These are phyloP conservation scores for Ilyonectria destructans DNA, from an alignment of 2,329 filamentous ascomycete genomes.

Conservation along the genomic window DNA sequence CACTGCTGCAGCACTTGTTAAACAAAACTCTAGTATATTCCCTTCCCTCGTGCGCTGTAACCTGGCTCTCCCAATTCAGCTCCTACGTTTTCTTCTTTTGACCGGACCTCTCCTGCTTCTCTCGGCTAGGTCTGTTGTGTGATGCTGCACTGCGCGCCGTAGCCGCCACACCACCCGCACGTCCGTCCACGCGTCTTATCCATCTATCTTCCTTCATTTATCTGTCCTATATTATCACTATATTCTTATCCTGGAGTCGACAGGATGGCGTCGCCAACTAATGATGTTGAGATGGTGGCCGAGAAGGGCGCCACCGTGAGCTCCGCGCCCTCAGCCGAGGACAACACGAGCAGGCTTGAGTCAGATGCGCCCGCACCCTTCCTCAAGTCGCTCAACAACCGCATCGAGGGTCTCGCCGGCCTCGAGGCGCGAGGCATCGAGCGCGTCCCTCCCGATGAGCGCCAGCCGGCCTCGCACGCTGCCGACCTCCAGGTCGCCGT, in stretches of 20 bases:
- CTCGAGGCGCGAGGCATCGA: constrained; percentile 60
- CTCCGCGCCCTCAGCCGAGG: constrained; percentile 30
- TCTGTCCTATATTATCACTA: constrained; percentile 3
- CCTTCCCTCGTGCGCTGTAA: background rate
- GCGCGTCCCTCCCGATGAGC: constrained; percentile 57
- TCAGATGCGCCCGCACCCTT: constrained; percentile 13
- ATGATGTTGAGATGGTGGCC: constrained; percentile 31
- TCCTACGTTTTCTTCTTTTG: background rate
- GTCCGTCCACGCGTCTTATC: constrained; percentile 9
- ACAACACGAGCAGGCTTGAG: constrained; percentile 14
- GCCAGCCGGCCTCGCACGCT: constrained; percentile 52
- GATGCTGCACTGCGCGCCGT: constrained; percentile 22
- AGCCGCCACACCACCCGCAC: constrained; percentile 23
- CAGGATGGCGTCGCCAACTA: constrained; percentile 25
- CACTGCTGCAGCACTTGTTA: constrained; percentile 6
- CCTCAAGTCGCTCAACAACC: constrained; percentile 37
- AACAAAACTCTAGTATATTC: constrained; percentile 37
- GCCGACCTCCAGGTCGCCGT: constrained; percentile 59
- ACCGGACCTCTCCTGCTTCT: background rate
- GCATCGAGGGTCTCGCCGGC: constrained; percentile 51
- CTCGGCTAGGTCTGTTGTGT: constrained; percentile 19
- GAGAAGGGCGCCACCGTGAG: constrained; percentile 39
- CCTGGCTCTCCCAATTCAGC: constrained; percentile 1
- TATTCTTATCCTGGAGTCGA: constrained; percentile 14
- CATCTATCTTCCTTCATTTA: constrained; percentile 14